A percentile compares a stretch with the other conserved stretches of the same genome.
These are phyloP conservation scores for Amanita subjunquillea DNA, from an alignment of 768 basidiomycete species.

Conservation along the genomic window DNA sequence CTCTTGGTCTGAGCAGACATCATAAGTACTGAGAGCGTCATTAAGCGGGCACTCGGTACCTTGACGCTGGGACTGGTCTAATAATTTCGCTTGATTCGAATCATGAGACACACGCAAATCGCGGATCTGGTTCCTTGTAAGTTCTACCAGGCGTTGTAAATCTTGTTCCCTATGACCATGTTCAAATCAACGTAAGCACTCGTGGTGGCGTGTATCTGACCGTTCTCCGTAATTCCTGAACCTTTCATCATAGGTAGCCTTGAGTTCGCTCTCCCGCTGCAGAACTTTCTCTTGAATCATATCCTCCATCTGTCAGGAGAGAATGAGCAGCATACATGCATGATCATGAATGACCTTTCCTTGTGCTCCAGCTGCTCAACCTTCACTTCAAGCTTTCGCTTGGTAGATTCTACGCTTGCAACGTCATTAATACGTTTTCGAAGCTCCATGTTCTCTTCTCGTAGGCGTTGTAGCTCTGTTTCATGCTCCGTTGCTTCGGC, in stretches of 20 bases:
- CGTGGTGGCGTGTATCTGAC: slow-evolving; percentile 29
- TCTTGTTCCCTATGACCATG: slow-evolving; percentile 68
- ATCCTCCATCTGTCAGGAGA: slow-evolving; percentile 74
- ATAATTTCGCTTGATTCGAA: slow-evolving; percentile 82
- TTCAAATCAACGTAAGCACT: neutral
- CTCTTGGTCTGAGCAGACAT: slow-evolving; percentile 63
- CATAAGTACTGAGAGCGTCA: neutral
- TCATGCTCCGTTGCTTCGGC: slow-evolving; percentile 75
- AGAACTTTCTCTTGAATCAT: slow-evolving; percentile 81
- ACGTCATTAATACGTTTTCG: slow-evolving; percentile 61
- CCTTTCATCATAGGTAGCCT: slow-evolving; percentile 94
- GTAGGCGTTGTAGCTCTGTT: slow-evolving; percentile 57
- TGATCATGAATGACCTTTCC: slow-evolving; percentile 28
- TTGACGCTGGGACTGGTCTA: slow-evolving; percentile 87
- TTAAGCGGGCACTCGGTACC: slow-evolving; percentile 30
- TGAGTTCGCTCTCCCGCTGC: slow-evolving; percentile 93
- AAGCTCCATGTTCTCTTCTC: slow-evolving; percentile 77
- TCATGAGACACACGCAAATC: slow-evolving; percentile 90
- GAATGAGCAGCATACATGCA: slow-evolving; percentile 2
- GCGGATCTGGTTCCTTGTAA: slow-evolving; percentile 80
- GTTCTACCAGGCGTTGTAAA: slow-evolving; percentile 81
- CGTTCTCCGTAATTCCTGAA: slow-evolving; percentile 94
- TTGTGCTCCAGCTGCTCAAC: slow-evolving; percentile 77
- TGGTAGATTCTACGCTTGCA: slow-evolving; percentile 50
- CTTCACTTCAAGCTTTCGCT: slow-evolving; percentile 65